These are phyloP conservation scores for Calocera cornea DNA, from an alignment of 768 basidiomycete species.

Conservation along the genomic window DNA sequence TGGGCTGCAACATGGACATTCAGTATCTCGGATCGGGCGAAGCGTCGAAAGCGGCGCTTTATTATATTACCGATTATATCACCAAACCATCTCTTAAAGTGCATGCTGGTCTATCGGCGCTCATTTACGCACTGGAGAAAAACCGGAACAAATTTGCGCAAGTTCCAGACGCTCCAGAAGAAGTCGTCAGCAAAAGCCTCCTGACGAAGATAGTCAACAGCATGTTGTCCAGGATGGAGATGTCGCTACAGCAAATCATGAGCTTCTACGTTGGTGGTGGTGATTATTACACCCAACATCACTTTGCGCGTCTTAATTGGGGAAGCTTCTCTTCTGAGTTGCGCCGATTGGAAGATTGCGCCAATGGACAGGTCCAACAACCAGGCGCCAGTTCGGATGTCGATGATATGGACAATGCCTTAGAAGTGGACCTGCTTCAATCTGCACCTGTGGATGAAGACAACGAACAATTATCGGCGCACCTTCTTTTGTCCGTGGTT, in stretches of 20 bases:
- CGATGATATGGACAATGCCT: no score
- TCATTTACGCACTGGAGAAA: conserved; percentile 24
- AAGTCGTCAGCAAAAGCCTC: conserved; percentile 21
- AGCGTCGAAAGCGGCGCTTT: conserved; percentile 31
- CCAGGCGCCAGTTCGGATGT: background rate
- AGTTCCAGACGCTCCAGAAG: conserved; percentile 13
- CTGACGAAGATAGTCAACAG: conserved; percentile 28
- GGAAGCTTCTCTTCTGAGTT: conserved; percentile 22
- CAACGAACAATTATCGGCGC: no score
- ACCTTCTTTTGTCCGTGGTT: conserved; percentile 11
- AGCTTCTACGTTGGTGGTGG: conserved; percentile 26
- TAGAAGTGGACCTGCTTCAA: no score
- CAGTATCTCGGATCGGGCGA: conserved; percentile 33
- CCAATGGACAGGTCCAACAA: conserved; percentile 19
- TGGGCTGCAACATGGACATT: conserved; percentile 37
- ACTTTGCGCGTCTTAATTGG: conserved; percentile 28
- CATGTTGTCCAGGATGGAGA: conserved; percentile 29
- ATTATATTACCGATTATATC: conserved; percentile 40
- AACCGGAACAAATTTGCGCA: conserved; percentile 20
- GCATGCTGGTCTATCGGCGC: conserved; percentile 29
- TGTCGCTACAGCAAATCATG: conserved; percentile 29
- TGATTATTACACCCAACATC: conserved; percentile 30
- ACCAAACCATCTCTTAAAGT: conserved; percentile 32
- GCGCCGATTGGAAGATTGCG: conserved; percentile 13
- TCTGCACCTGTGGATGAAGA: no score